phyloP scores from a whole-genome alignment of 2,329 filamentous ascomycete genomes.

The Blumeria hordei region DNA sequence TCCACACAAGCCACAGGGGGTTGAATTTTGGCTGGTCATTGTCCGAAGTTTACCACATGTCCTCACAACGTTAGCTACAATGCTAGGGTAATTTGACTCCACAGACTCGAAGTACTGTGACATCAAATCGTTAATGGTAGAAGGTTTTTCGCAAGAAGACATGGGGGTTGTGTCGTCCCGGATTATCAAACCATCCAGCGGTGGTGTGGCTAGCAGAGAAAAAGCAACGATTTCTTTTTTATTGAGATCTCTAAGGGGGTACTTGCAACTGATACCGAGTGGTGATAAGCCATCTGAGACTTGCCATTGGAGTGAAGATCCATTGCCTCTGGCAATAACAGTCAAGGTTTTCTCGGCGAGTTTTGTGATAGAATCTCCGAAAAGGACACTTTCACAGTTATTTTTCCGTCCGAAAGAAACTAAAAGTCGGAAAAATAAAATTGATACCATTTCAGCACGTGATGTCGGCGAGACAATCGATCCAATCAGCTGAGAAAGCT shows the following conservation, averaged over 20 bases:
- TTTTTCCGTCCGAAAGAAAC: constrained; percentile 34
- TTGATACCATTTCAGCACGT: constrained; percentile 44
- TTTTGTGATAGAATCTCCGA: constrained; percentile 68
- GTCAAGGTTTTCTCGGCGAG: constrained; percentile 69
- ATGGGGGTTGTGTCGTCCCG: constrained; percentile 16
- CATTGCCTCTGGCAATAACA: constrained; percentile 77
- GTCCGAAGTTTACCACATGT: constrained; percentile 62
- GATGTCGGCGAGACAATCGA: constrained; percentile 51
- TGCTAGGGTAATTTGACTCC: constrained; percentile 65
- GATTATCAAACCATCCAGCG: constrained; percentile 25
- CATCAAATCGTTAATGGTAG: constrained; percentile 84
- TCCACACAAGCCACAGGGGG: constrained; percentile 37
- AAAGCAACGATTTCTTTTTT: constrained; percentile 57
- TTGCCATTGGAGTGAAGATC: constrained; percentile 60
- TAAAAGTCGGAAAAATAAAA: constrained; percentile 49
- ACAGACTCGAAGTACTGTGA: constrained; percentile 67
- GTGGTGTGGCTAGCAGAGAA: constrained; percentile 25
- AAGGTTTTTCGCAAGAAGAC: constrained; percentile 27
- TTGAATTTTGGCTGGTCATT: constrained; percentile 14
- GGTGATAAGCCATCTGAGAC: constrained; percentile 41
- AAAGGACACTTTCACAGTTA: constrained; percentile 45
- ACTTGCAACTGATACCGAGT: constrained; percentile 28
- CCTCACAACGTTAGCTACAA: constrained; percentile 85
- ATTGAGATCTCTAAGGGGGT: constrained; percentile 66
- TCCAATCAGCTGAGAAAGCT: constrained; percentile 24